A percentile compares a stretch with the other conserved stretches of the same genome.
Conservation (phyloP, 345 rosid species). For the Erysimum cheiranthoides region DNA sequence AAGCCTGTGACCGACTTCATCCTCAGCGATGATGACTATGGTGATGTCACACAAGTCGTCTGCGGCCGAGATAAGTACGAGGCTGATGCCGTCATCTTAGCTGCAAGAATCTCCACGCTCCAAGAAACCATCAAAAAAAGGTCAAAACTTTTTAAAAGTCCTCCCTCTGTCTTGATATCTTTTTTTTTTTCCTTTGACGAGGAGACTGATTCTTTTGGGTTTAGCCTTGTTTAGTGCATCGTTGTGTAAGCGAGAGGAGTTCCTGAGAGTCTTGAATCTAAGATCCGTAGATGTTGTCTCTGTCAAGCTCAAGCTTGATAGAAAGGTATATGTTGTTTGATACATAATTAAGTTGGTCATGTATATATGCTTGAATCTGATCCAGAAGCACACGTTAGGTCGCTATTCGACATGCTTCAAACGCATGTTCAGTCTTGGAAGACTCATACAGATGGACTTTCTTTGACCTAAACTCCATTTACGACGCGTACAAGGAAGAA, state of each 20-base stretch:
- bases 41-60: slow-evolving; percentile 54
- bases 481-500: slow-evolving; percentile 53
- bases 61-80: slow-evolving; percentile 50
- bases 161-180: not conserved
- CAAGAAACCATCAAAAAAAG: slow-evolving; percentile 61
- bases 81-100: slow-evolving; percentile 63
- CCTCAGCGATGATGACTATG: slow-evolving; percentile 52
- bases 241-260: slow-evolving; percentile 59
- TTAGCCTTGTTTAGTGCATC: slow-evolving; percentile 58
- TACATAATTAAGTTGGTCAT: not conserved
- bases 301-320: slow-evolving; percentile 56
- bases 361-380: slow-evolving; percentile 7
- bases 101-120: slow-evolving; percentile 56
- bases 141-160: slow-evolving; percentile 31
- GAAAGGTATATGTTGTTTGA: slow-evolving; percentile 50
- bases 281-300: slow-evolving; percentile 52
- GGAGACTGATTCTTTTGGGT: not conserved
- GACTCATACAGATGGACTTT: slow-evolving; percentile 61
- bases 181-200: too few relatives aligned
- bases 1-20: not conserved
- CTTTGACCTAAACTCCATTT: slow-evolving; percentile 59
- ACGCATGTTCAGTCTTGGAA: slow-evolving; percentile 50
- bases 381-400: slow-evolving; percentile 46
- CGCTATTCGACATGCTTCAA: slow-evolving; percentile 55
- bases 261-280: slow-evolving; percentile 62